Evolutionary conservation across 169 alveolate genomes (phyloP), one percentile per base, ranked within the genome.

Genomic region (Babesia ovis): DNA sequence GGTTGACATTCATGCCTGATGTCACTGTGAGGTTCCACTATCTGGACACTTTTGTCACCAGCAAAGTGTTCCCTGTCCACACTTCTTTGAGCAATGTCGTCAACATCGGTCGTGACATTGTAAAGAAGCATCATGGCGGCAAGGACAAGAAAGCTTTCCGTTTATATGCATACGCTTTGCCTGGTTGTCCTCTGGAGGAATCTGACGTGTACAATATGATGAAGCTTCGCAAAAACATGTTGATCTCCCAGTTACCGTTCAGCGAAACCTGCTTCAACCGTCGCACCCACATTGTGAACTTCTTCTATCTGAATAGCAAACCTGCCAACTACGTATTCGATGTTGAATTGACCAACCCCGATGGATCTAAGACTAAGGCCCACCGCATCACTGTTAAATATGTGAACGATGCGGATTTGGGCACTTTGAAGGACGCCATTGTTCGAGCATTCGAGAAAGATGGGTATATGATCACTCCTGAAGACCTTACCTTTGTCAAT

Each of bases 181-280:
- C 77, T 27, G 87, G 87, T 23, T 79, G 87, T 37, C 64, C 62
- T 2, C 74, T 66, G 22, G 87, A 79, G 53, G 73, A 70, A 29
- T 35, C 54, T 31, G 77, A 60, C 50, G 42, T 79, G 12, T 46
- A 54, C 35, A 45, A 56, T 8, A 18, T 60, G 64, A 61, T 79
- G 46, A 71, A 70, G 68, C 39, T 25, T 39, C 62, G 60, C 27
- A 58, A 57, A 50, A 23, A 51, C 27, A 27, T 48, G 23, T 53
- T 58, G 29, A 61, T 79, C 41, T 4, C 58, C n/a, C 31, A 22
- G 25, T 59, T 79, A 31, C 87, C 87, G 29, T 51, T 79, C 59
- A 48, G 64, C 22, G 87, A 79, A 34, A 22, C 82, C 0, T 79
- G 87, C 35, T 31, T 41, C 25, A 79, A 70, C 62, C 73, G 83